Evolutionary conservation across 2,329 filamentous ascomycete species (phyloP), one percentile per base, ranked within the genome.

Genomic region (Colletotrichum horii): DNA sequence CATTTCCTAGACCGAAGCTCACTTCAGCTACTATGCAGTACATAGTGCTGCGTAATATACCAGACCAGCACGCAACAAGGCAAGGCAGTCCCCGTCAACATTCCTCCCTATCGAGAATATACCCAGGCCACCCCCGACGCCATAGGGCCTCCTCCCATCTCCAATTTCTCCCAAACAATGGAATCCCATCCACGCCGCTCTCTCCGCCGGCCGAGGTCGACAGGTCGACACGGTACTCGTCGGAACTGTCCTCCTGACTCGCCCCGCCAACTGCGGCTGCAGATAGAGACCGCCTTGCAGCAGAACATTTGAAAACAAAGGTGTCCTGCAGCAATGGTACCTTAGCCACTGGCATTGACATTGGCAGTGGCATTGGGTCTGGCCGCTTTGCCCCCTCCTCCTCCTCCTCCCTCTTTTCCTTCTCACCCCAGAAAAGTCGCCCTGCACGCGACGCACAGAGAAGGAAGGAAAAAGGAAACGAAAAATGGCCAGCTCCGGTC

Each of bases 251-350:
- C 32, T 64, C 32, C 71, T 70, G 71, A 70, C 71, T 70, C 71
- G 71, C 71, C 66, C 71, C 58, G 34, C 71, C 48, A 65, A 58
- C 34, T 60, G 66, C 58, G 43, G 43, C 67, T 70, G 32, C 66
- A 66, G 66, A n/a, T 28, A 24, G n/a, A 26, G 30, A n/a, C 60
- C 60, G 38, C 61, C 52, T 43, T 58, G 70, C 8, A 62, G 67
- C 55, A 22, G 38, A 43, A 43, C 38, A n/a, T 43, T 15, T 19
- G n/a, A 43, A 43, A n/a, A 43, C 43, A 22, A 48, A 48, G 43
- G 19, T 48, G 43, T 48, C 43, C 43, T 48, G 14, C 28, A 26
- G 36, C 28, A 30, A 48, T 43, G 38, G 38, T 6, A n/a, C n/a
- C n/a, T n/a, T n/a, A n/a, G n/a, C n/a, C 38, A 43, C 9, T 43